Evolutionary conservation across 1,139 yeast genomes (phyloP).

Genomic region (Nakaseomyces delphensis): DNA sequence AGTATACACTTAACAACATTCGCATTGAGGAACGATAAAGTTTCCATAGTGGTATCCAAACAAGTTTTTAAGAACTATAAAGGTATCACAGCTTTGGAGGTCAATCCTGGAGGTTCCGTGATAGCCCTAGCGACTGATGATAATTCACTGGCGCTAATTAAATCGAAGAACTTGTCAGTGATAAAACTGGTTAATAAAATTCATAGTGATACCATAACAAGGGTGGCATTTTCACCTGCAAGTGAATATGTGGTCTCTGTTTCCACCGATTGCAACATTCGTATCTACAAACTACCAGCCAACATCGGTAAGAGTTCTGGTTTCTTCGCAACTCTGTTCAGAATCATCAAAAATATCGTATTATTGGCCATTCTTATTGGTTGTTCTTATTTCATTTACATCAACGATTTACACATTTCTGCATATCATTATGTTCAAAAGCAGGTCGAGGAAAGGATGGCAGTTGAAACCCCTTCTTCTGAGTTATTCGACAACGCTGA

Average conservation of each 20-base stretch:
- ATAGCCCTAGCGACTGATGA: conserved; percentile 74
- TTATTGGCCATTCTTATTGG: not conserved
- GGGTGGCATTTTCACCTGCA: conserved; percentile 60
- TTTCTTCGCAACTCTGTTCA: not conserved
- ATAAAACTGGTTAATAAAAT: conserved; percentile 48
- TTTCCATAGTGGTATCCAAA: conserved; percentile 35
- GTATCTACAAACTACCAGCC: conserved; percentile 51
- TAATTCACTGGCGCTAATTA: conserved; percentile 53
- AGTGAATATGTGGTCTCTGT: conserved; percentile 68
- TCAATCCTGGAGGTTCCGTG: conserved; percentile 36
- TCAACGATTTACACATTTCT: not conserved
- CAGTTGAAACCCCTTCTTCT: not conserved
- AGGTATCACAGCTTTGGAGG: conserved; percentile 65
- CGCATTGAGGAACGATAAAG: conserved; percentile 29
- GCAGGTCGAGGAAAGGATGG: not conserved
- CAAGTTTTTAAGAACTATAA: conserved; percentile 46
- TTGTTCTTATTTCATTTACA: not conserved
- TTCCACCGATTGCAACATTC: conserved; percentile 73
- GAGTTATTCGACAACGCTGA: not conserved
- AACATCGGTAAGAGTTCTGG: conserved; percentile 28
- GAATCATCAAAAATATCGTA: not conserved
- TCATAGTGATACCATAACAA: conserved; percentile 77
- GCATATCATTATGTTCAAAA: not conserved
- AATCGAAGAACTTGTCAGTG: conserved; percentile 44
- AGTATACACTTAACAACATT: conserved; percentile 34